Conservation (phyloP, 306 rosid genomes). For the Notholithocarpus densiflorus region DNA sequence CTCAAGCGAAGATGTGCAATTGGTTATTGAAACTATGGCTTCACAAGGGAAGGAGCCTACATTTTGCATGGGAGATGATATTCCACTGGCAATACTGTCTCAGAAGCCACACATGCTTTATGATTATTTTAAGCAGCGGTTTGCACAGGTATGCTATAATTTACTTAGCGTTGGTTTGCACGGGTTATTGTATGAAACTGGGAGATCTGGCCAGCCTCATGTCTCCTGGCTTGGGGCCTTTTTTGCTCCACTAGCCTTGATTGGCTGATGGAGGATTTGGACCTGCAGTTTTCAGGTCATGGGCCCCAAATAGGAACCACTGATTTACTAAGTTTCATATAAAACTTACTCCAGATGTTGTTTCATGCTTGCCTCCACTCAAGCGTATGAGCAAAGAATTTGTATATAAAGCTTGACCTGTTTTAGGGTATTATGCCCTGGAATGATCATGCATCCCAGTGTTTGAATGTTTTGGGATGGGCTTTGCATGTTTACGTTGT, state of each 20-base stretch:
- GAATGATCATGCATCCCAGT: background rate
- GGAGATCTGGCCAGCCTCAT: background rate
- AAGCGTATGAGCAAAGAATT: background rate
- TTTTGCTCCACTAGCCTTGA: too few relatives aligned
- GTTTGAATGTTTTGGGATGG: background rate
- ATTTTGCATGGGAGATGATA: slow-evolving; percentile 98
- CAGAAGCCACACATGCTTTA: slow-evolving; percentile 92
- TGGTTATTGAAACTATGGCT: slow-evolving; percentile 96
- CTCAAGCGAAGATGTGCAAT: slow-evolving; percentile 98
- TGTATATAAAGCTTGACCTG: background rate
- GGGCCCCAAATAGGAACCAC: too few relatives aligned
- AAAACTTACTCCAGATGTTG: background rate
- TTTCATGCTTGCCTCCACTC: background rate
- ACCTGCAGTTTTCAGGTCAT: too few relatives aligned
- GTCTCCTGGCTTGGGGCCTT: background rate
- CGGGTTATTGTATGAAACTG: background rate
- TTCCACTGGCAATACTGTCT: slow-evolving; percentile 85
- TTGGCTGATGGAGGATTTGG: too few relatives aligned
- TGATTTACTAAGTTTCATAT: too few relatives aligned
- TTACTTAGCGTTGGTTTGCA: background rate
- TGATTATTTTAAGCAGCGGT: slow-evolving; percentile 96
- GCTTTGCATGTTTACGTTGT: background rate
- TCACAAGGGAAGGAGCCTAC: slow-evolving; percentile 99
- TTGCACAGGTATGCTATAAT: slow-evolving; percentile 76
- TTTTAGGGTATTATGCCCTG: background rate